These are phyloP conservation scores for Leccinum angustisporum DNA, from an alignment of 1,284 basidiomycete genomes.

Conservation along the genomic window DNA sequence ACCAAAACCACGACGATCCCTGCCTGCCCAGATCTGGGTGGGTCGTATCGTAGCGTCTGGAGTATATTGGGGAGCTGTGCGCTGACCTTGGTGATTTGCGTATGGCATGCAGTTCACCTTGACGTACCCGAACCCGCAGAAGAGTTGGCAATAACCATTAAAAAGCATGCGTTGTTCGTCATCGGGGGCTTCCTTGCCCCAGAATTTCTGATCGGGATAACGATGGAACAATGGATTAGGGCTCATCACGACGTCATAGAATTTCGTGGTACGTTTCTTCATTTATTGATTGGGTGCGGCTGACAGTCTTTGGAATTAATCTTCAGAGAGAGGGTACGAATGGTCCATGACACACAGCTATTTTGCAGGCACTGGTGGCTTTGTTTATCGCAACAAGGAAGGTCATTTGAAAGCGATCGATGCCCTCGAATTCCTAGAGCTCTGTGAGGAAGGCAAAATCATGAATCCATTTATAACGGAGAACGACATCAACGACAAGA, in stretches of 20 bases:
- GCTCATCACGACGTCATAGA: not conserved
- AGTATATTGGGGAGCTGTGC: not conserved
- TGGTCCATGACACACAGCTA: not conserved
- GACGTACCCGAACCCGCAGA: not conserved
- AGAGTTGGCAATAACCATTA: not conserved
- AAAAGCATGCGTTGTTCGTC: not conserved
- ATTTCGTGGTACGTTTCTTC: not conserved
- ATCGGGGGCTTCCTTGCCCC: not conserved
- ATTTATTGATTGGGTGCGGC: not conserved
- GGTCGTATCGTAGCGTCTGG: not conserved
- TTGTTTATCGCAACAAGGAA: not conserved
- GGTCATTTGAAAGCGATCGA: not conserved
- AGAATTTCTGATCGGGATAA: not conserved
- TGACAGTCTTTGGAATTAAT: not conserved
- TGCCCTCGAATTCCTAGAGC: not conserved
- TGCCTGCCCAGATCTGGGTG: not conserved
- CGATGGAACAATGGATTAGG: not conserved
- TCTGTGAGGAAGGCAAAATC: not conserved
- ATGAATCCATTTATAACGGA: not conserved
- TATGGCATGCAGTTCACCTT: not conserved
- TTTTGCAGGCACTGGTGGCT: not conserved
- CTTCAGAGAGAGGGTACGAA: not conserved
- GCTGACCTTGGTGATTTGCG: not conserved
- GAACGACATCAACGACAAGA: not conserved
- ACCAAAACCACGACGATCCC: not conserved